A percentile compares a stretch with the other conserved stretches of the same genome.
Conservation (phyloP, 768 basidiomycete genomes). For the Hericium rajendrae region DNA sequence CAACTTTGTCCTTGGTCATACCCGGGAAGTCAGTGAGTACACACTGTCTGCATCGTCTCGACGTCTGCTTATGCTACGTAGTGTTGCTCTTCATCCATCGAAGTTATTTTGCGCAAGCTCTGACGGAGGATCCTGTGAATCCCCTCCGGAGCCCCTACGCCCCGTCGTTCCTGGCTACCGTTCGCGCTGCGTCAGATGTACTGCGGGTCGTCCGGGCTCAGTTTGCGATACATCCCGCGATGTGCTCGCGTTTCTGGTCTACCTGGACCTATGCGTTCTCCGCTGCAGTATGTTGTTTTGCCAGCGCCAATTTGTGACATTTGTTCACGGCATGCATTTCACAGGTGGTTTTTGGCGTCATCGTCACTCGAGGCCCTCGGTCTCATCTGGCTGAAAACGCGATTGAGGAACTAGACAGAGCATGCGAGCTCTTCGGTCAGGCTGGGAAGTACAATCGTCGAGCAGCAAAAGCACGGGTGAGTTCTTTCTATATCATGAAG, state of each 20-base stretch:
- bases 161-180: constrained; percentile 42
- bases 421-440: constrained; percentile 54
- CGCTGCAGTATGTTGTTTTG: constrained; percentile 43
- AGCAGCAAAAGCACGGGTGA: constrained; percentile 56
- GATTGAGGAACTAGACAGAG: constrained; percentile 60
- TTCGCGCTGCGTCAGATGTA: constrained; percentile 40
- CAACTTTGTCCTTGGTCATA: constrained; percentile 27
- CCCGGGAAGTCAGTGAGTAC: constrained; percentile 25
- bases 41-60: neutral
- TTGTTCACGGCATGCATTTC: neutral
- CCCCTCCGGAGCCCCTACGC: constrained; percentile 39
- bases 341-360: constrained; percentile 70
- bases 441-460: constrained; percentile 50
- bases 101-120: constrained; percentile 46
- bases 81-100: constrained; percentile 49
- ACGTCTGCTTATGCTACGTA: constrained; percentile 13
- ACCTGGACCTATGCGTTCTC: constrained; percentile 51
- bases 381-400: constrained; percentile 60
- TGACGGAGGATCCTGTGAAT: constrained; percentile 36
- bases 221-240: constrained; percentile 32
- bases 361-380: constrained; percentile 64
- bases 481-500: constrained; percentile 13
- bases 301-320: constrained; percentile 7
- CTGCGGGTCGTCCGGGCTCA: constrained; percentile 32
- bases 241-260: constrained; percentile 45